Conservation (phyloP, 2,329 filamentous ascomycete species). For the Aureobasidium sp. region DNA sequence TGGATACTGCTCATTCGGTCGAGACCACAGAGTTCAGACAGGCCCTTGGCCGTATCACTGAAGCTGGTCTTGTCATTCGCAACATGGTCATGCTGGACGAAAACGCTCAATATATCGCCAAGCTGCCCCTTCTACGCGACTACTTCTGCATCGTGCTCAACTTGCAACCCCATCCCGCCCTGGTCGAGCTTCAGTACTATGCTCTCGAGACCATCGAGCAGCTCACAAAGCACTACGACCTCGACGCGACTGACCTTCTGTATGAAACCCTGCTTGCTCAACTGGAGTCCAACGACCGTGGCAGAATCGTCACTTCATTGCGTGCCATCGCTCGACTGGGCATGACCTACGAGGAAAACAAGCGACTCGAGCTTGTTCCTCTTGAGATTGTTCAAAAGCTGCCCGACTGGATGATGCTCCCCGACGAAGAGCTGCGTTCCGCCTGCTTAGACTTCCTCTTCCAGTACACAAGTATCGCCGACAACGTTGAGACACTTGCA, state of each 20-base stretch:
- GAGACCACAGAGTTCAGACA: slow-evolving; percentile 64
- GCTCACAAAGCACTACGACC: slow-evolving; percentile 68
- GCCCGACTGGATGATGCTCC: slow-evolving; percentile 65
- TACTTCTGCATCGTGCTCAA: slow-evolving; percentile 74
- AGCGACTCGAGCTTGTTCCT: slow-evolving; percentile 66
- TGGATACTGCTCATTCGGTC: slow-evolving; percentile 58
- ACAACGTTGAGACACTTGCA: slow-evolving; percentile 71
- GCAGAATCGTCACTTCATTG: slow-evolving; percentile 70
- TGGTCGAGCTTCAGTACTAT: slow-evolving; percentile 83
- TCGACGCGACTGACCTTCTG: slow-evolving; percentile 66
- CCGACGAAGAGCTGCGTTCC: slow-evolving; percentile 84
- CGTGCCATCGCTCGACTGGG: slow-evolving; percentile 79
- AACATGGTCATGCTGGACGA: slow-evolving; percentile 95
- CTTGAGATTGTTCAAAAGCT: slow-evolving; percentile 56
- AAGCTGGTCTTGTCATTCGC: slow-evolving; percentile 78
- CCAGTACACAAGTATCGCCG: slow-evolving; percentile 78
- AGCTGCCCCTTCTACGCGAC: slow-evolving; percentile 68
- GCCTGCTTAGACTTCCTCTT: slow-evolving; percentile 91
- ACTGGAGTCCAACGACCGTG: slow-evolving; percentile 57
- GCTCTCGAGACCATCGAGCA: slow-evolving; percentile 88
- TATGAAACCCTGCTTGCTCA: slow-evolving; percentile 63
- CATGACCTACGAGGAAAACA: slow-evolving; percentile 73
- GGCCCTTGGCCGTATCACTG: slow-evolving; percentile 66
- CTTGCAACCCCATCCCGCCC: slow-evolving; percentile 61
- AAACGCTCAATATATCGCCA: slow-evolving; percentile 74